Evolutionary conservation across 345 rosid species (phyloP), one percentile per base, ranked within the genome.

Genomic region (Populus alba): DNA sequence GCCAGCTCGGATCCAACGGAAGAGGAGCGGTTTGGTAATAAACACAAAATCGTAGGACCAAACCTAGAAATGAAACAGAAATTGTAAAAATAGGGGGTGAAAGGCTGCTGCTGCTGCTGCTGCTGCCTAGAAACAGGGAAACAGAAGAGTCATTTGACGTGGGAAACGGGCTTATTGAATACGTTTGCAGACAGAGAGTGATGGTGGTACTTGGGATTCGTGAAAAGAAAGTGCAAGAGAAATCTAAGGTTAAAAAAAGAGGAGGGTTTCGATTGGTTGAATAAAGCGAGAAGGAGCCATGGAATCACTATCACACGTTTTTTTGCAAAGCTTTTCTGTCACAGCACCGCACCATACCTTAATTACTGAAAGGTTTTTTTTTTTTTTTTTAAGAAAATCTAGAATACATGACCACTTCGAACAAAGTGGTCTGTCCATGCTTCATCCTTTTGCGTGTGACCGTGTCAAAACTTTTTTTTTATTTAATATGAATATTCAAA

Each of bases 191-290:
- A 25, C 63, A 67, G 16, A 68, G 55, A 49, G 15, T 66, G 61
- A 47, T 11, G 10, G 29, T 2, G 61, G 75, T 73, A 67, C 6
- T 72, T 66, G 82, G 84, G 79, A 78, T 87, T 81, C 83, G 84
- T 31, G 79, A 77, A 72, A 65, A 77, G 23, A 20, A 5, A 70
- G 78, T 3, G 41, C 22, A 51, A 22, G 27, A 2, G 38, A 49
- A 75, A 85, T 80, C 85, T 76, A 77, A 72, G 67, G 73, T 31
- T 65, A 15, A 37, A 2, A 33, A 20, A 39, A 41, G 49, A 0
- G 77, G n/a, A 71, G 23, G 45, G 75, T 57, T 63, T 38, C 75
- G 78, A 82, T 78, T 82, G 83, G 82, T 13, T 17, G 73, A 9
- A 57, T 57, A 25, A 22, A 3, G 63, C 4, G 27, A 57, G 27